These are phyloP conservation scores for Entrophospora sp. DNA, from an alignment of 192 early-diverging fungal species.

Conservation along the genomic window DNA sequence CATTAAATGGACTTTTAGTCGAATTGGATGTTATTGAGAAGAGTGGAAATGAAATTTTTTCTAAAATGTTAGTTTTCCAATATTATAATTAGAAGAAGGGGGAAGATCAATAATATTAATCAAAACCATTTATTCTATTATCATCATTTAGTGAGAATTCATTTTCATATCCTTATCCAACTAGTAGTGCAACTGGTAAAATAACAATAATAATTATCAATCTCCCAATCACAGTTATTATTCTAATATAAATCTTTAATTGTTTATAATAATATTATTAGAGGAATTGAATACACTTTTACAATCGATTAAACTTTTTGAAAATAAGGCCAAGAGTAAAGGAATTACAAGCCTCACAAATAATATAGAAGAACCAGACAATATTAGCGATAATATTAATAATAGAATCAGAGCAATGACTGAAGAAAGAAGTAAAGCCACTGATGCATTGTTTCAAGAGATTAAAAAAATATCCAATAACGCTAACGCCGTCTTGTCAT, in stretches of 20 bases:
- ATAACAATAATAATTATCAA: neutral
- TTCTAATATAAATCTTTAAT: neutral
- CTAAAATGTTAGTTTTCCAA: constrained; percentile 1
- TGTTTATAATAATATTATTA: neutral
- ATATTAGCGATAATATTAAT: neutral
- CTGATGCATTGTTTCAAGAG: neutral
- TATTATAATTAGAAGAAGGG: neutral
- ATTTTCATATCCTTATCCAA: constrained; percentile 5
- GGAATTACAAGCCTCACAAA: neutral
- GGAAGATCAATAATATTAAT: neutral
- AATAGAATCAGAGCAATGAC: neutral
- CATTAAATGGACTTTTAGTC: neutral
- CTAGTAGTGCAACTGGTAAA: neutral
- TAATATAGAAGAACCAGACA: neutral
- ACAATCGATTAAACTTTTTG: constrained; percentile 1
- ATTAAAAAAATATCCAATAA: constrained; percentile 3
- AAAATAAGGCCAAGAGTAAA: neutral
- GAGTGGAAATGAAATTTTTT: neutral
- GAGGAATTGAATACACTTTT: constrained; percentile 9
- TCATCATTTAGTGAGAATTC: constrained; percentile 14
- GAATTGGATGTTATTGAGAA: constrained; percentile 7
- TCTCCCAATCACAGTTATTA: neutral
- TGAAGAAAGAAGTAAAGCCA: neutral
- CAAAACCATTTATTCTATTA: neutral
- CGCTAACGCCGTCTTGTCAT: neutral